These are phyloP conservation scores for Pseudogymnoascus sp. DNA, from an alignment of 2,329 filamentous ascomycete genomes.

Conservation along the genomic window DNA sequence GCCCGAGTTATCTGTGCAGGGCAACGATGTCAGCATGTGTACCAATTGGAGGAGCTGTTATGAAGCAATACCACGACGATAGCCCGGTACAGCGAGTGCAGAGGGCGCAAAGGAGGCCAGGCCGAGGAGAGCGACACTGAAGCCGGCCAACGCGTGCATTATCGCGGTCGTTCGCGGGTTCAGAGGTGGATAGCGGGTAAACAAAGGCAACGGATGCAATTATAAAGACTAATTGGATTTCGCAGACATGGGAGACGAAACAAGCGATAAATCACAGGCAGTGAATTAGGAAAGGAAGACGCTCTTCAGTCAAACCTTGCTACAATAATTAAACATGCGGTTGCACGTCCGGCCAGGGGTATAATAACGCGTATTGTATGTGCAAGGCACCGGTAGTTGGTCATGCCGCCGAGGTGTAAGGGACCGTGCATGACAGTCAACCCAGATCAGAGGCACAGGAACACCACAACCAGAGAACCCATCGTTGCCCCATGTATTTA, in stretches of 20 bases:
- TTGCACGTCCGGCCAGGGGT: not conserved
- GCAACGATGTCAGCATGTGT: not conserved
- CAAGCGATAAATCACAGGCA: not conserved
- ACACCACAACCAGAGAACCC: not conserved
- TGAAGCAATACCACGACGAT: not conserved
- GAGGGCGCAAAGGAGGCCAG: not conserved
- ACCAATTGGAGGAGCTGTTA: not conserved
- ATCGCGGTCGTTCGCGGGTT: not conserved
- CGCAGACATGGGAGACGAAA: not conserved
- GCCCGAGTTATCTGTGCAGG: slow-evolving; percentile 4
- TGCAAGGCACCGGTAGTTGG: not conserved
- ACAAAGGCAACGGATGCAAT: not conserved
- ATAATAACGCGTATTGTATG: not conserved
- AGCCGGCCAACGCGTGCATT: not conserved
- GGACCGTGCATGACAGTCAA: not conserved
- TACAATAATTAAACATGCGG: not conserved
- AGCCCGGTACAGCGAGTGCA: not conserved
- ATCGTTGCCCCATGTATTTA: not conserved
- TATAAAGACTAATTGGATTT: not conserved
- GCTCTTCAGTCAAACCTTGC: not conserved
- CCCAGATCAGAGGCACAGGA: not conserved
- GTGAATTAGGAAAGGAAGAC: not conserved
- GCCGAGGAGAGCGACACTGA: not conserved
- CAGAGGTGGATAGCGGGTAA: not conserved
- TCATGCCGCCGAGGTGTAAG: not conserved